Base-by-base conservation (phyloP, 202 grass and related monocot species). In the Hordeum pubiflorum region DNA sequence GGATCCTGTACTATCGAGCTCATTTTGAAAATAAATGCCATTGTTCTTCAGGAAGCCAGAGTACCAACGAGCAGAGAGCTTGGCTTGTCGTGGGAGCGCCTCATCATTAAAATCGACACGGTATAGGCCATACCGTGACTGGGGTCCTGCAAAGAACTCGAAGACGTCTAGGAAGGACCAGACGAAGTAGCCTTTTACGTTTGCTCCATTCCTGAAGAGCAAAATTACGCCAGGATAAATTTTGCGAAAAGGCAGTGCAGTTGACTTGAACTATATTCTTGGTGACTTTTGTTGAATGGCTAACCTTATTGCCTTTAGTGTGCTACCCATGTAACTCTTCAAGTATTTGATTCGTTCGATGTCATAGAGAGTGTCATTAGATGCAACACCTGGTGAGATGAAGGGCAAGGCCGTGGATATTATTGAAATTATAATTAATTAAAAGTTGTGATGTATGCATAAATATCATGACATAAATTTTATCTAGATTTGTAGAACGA, bases 81-180 rank as follows among this genome's bases (percentile, higher is more conserved):
- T 97, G 1, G 94, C 81, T 50, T 54, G 80, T 58, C 94, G 88
- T 43, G 82, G 76, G 33, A 11, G 86, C 5, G 72, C 60, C 38
- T 89, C 44, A 3, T 88, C 74, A 0, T 83, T 15, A 21, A 97
- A 90, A 74, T 97, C 85, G 14, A 97, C 91, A 15, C 62, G 66
- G 75, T 90, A 92, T 9, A 94, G 54, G 7, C 91, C 94, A 10
- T 80, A 97, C 20, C 37, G 59, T 17, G 59, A 59, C 4, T 44
- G 36, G 69, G 89, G 89, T 48, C 94, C 94, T 1, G 36, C 1
- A 20, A 97, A 20, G 10, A 81, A 87, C 75, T 97, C 94, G 37
- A 94, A 97, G 26, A 92, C 55, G 58, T 97, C 94, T n/a, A 97
- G 15, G 38, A 94, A 97, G 34, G 78, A 71, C 94, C 94, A 97